Conservation (phyloP, 1,284 basidiomycete species). For the Cutaneotrichosporon cavernicola region DNA sequence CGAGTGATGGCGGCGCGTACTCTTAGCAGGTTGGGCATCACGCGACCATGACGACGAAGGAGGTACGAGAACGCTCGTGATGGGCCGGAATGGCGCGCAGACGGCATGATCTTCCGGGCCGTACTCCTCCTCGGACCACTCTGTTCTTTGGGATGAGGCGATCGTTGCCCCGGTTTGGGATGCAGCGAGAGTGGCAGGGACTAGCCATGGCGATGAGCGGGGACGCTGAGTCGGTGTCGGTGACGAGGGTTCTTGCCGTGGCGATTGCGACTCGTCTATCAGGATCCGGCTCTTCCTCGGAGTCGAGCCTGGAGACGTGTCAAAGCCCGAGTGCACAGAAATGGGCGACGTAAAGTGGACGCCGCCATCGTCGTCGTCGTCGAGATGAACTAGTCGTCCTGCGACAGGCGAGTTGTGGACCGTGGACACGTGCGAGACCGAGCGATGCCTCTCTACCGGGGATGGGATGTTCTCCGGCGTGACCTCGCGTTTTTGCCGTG, state of each 20-base stretch:
- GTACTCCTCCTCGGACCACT: conserved; percentile 1
- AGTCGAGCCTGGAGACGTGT: conserved; percentile 17
- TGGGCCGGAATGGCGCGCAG: neutral
- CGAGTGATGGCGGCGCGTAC: conserved; percentile 8
- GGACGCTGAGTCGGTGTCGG: conserved; percentile 18
- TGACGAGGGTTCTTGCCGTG: conserved; percentile 14
- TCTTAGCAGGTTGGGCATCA: neutral
- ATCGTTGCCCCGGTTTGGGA: neutral
- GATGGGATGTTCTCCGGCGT: conserved; percentile 21
- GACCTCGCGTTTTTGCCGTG: neutral
- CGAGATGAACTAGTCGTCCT: neutral
- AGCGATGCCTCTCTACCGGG: conserved; percentile 18
- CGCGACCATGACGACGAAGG: conserved; percentile 23
- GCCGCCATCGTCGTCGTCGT: conserved; percentile 10
- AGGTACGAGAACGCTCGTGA: conserved; percentile 25
- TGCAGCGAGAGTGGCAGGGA: neutral
- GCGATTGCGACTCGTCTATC: neutral
- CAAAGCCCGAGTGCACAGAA: conserved; percentile 10
- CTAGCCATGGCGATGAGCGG: neutral
- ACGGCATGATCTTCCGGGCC: neutral
- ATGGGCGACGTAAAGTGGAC: conserved; percentile 21
- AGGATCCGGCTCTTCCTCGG: conserved; percentile 7
- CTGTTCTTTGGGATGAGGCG: conserved; percentile 4
- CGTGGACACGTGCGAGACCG: conserved; percentile 29
- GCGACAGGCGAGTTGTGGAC: conserved; percentile 3